A percentile compares a stretch with the other conserved stretches of the same genome.
These are phyloP conservation scores for Leucosporidium creatinivorum DNA, from an alignment of 768 basidiomycete genomes.

Conservation along the genomic window DNA sequence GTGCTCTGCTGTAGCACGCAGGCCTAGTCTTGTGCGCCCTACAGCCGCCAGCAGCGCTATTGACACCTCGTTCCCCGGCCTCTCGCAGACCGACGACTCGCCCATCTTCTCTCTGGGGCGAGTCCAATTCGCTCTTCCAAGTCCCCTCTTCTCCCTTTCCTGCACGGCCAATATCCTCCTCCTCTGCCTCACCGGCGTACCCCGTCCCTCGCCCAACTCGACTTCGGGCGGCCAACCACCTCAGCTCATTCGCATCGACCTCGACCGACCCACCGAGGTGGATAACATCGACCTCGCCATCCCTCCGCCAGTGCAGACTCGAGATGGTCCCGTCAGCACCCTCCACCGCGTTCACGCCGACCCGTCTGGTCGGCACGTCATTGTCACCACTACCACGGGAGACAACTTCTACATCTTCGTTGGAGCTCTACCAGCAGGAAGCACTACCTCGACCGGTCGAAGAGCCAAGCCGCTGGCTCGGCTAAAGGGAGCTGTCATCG, in stretches of 20 bases:
- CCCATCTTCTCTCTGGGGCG: constrained; percentile 26
- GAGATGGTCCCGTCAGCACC: background rate
- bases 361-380: constrained; percentile 81
- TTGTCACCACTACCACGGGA: constrained; percentile 76
- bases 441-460: constrained; percentile 53
- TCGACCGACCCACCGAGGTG: constrained; percentile 78
- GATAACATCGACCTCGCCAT: constrained; percentile 61
- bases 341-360: constrained; percentile 83
- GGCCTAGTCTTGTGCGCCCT: no score
- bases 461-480: constrained; percentile 70
- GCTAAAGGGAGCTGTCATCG: constrained; percentile 72
- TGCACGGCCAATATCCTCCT: constrained; percentile 29
- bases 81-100: no score
- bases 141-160: constrained; percentile 15
- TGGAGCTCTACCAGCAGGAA: constrained; percentile 26
- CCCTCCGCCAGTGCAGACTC: constrained; percentile 46
- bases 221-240: constrained; percentile 11
- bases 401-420: constrained; percentile 89
- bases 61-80: no score
- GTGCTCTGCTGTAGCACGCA: no score
- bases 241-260: constrained; percentile 60
- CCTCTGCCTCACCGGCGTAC: constrained; percentile 31
- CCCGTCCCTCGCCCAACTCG: constrained; percentile 19
- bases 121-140: constrained; percentile 29
- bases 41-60: no score